Percentiles rank a stretch among this genome's conserved stretches.
phyloP scores from a whole-genome alignment of 805 yeast genomes.

The Suhomyces xylopsoci region DNA sequence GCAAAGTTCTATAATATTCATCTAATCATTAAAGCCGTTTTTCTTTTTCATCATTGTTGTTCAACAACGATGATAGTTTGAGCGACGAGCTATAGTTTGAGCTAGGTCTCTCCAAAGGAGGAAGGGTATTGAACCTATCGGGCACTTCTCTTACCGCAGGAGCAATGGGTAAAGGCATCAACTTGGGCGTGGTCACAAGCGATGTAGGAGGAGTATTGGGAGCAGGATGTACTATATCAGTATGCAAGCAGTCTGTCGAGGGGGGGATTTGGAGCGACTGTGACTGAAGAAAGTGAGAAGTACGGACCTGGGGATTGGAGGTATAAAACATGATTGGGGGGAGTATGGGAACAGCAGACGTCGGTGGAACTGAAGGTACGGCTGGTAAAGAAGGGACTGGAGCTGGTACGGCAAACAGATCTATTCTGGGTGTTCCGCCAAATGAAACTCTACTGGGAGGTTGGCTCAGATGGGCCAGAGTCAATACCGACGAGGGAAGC shows the following conservation, averaged over 20 bases:
- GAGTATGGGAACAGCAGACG: neutral
- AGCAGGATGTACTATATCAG: neutral
- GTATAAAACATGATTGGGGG: neutral
- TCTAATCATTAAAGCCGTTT: neutral
- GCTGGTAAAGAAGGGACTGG: neutral
- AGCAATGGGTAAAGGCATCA: neutral
- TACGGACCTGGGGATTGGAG: neutral
- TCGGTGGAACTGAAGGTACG: no score
- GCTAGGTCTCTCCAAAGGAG: neutral
- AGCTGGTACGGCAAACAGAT: neutral
- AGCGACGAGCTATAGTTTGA: neutral
- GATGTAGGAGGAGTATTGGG: conserved; percentile 1
- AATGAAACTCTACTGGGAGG: neutral
- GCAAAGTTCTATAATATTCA: neutral
- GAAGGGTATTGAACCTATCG: neutral
- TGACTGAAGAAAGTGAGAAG: neutral
- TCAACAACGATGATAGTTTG: neutral
- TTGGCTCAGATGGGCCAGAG: neutral
- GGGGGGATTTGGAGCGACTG: conserved; percentile 1
- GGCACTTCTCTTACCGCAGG: neutral
- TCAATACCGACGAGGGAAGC: neutral
- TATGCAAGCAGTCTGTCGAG: neutral
- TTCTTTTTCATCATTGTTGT: neutral
- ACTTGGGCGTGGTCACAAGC: neutral
- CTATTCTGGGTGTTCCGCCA: neutral